A percentile compares a stretch with the other conserved stretches of the same genome.
Conservation (phyloP, 257 asterid genomes). For the Solanum pennellii region DNA sequence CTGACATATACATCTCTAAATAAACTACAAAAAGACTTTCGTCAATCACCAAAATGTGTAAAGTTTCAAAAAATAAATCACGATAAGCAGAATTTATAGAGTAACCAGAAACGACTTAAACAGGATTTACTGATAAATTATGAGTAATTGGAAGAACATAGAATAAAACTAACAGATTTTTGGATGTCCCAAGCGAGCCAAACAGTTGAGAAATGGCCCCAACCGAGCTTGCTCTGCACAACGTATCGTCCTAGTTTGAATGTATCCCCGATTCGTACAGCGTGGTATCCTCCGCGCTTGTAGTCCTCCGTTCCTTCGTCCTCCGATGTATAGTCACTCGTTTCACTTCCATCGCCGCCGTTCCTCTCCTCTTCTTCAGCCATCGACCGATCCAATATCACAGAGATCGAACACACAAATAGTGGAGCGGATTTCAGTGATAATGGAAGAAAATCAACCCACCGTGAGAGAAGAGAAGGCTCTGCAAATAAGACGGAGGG, state of each 20-base stretch:
- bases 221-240: constrained; percentile 90
- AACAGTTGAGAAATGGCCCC: constrained; percentile 99
- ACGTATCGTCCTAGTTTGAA: constrained; percentile 82
- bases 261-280: constrained; percentile 76
- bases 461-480: neutral
- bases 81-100: neutral
- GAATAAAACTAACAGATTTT: constrained; percentile 22
- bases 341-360: constrained; percentile 52
- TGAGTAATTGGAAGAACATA: neutral
- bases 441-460: neutral
- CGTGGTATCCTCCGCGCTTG: constrained; percentile 89
- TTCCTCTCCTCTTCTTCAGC: constrained; percentile 31
- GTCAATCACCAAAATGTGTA: neutral
- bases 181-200: constrained; percentile 96
- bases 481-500: neutral
- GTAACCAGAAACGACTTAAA: neutral
- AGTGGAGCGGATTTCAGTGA: neutral
- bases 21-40: neutral
- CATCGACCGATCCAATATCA: neutral
- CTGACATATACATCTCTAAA: neutral
- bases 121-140: neutral
- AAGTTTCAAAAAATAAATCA: neutral
- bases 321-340: constrained; percentile 78
- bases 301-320: constrained; percentile 97
- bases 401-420: neutral